Conservation (phyloP, 139 green algal genomes). For the Microglena sp. region DNA sequence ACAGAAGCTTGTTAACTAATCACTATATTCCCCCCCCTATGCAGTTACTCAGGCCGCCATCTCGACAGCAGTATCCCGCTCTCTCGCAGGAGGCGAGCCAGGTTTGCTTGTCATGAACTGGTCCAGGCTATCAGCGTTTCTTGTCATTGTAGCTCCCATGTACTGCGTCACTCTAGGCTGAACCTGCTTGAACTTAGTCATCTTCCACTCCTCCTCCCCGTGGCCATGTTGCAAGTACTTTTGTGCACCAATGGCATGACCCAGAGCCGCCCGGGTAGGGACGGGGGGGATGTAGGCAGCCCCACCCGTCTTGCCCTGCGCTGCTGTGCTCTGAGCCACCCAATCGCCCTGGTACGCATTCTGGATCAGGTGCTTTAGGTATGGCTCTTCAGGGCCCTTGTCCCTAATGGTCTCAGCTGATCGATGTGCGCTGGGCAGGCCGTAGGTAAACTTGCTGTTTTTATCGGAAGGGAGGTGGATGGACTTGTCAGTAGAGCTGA, state of each 20-base stretch:
- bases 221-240: constrained; percentile 22
- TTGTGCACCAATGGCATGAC: constrained; percentile 23
- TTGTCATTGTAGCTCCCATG: neutral
- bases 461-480: constrained; percentile 21
- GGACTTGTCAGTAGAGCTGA: no score
- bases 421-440: constrained; percentile 19
- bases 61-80: no score
- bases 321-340: neutral
- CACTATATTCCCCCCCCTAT: no score
- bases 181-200: constrained; percentile 37
- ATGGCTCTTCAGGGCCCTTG: constrained; percentile 26
- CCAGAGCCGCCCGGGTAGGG: constrained; percentile 23
- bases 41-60: no score
- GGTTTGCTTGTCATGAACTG: no score
- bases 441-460: constrained; percentile 13
- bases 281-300: constrained; percentile 29
- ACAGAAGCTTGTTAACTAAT: no score
- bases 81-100: no score
- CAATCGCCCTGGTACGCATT: constrained; percentile 12
- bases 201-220: constrained; percentile 25
- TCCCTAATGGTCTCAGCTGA: constrained; percentile 18
- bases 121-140: no score
- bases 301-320: no score
- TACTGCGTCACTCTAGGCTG: constrained; percentile 16
- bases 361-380: constrained; percentile 41